These are phyloP conservation scores for Auriculariales sp. DNA, from an alignment of 768 basidiomycete genomes.

Conservation along the genomic window DNA sequence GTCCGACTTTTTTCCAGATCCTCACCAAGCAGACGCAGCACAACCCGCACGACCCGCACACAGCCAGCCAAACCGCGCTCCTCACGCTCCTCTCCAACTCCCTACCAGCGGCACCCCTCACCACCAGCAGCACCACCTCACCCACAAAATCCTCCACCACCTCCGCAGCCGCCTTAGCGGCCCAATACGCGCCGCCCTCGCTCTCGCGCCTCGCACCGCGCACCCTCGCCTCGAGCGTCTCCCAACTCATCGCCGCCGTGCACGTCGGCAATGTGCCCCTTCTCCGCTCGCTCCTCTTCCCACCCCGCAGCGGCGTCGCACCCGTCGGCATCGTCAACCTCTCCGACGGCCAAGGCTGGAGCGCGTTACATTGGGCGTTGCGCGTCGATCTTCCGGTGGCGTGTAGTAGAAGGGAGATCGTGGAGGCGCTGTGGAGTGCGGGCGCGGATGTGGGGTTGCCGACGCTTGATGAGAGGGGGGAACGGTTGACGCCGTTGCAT, in stretches of 20 bases:
- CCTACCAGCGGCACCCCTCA: no score
- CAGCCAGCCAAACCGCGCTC: neutral
- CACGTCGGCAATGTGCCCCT: conserved; percentile 32
- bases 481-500: conserved; percentile 13
- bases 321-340: conserved; percentile 49
- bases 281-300: conserved; percentile 42
- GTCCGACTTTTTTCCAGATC: no score
- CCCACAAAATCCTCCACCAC: neutral
- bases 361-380: conserved; percentile 56
- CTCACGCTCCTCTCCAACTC: no score
- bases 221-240: conserved; percentile 27
- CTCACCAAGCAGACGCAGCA: no score
- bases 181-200: neutral
- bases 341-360: conserved; percentile 56
- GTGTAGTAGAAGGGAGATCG: conserved; percentile 42
- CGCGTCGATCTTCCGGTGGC: conserved; percentile 35
- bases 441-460: conserved; percentile 64
- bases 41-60: neutral
- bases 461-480: conserved; percentile 37
- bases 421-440: conserved; percentile 61
- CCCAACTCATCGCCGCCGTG: conserved; percentile 41
- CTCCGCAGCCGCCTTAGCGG: neutral
- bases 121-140: neutral
- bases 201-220: neutral
- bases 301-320: conserved; percentile 24